Conservation (phyloP, 164 flowering plant species). For the Aristolochia californica region DNA sequence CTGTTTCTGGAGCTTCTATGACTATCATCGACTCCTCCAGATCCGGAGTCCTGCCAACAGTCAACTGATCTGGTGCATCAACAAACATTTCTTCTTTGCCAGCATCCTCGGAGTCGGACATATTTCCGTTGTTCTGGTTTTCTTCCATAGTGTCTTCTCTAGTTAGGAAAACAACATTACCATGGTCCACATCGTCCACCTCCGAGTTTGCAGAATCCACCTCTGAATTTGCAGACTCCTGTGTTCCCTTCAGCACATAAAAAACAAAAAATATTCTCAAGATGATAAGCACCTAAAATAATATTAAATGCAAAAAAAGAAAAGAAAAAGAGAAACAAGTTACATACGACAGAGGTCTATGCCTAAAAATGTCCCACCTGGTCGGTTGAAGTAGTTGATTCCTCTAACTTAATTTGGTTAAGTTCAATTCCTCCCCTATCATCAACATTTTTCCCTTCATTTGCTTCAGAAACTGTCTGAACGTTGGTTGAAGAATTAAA, state of each 20-base stretch:
- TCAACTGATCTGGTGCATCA: slow-evolving; percentile 58
- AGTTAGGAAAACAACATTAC: slow-evolving; percentile 15
- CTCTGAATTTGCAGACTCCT: no score
- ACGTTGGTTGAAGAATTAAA: slow-evolving; percentile 4
- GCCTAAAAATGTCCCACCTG: no score
- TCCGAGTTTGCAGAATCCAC: slow-evolving; percentile 15
- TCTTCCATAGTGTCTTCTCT: slow-evolving; percentile 11
- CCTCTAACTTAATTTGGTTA: background rate
- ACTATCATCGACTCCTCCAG: slow-evolving; percentile 9
- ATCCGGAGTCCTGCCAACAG: slow-evolving; percentile 16
- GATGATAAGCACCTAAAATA: no score
- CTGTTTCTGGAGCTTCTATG: slow-evolving; percentile 15
- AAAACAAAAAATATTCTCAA: background rate
- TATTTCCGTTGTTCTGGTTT: slow-evolving; percentile 20
- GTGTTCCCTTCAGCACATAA: slow-evolving; percentile 3
- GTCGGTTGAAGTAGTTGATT: background rate
- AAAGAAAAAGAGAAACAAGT: no score
- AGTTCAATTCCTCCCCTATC: background rate
- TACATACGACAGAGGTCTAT: no score
- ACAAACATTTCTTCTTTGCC: slow-evolving; percentile 60
- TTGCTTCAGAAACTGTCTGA: background rate
- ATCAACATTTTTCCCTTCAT: background rate
- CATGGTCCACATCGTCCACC: slow-evolving; percentile 16
- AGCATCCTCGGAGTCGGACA: slow-evolving; percentile 24
- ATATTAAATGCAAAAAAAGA: background rate